Conservation (phyloP, 202 grass and related monocot species). For the Carex sylvatica region DNA sequence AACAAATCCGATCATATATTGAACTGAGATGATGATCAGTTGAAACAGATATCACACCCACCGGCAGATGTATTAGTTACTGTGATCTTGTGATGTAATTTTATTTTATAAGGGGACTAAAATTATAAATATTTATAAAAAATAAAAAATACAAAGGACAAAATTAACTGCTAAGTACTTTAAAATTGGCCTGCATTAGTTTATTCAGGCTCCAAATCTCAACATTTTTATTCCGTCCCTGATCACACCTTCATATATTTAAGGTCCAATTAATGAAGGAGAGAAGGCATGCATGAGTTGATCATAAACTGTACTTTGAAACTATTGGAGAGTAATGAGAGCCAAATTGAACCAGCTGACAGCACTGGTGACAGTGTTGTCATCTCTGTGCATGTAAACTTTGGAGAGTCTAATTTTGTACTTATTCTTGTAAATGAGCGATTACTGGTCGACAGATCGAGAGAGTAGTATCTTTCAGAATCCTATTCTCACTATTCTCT, state of each 20-base stretch:
- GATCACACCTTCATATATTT: neutral
- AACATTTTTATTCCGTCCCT: too few species aligned
- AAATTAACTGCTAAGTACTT: too few species aligned
- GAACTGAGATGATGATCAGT: neutral
- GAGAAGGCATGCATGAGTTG: neutral
- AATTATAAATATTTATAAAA: too few species aligned
- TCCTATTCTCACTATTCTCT: neutral
- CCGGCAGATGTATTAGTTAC: too few species aligned
- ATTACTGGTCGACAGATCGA: neutral
- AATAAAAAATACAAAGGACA: too few species aligned
- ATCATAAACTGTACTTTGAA: neutral
- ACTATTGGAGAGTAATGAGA: neutral
- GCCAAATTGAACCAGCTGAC: neutral
- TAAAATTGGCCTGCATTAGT: too few species aligned
- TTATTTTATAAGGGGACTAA: too few species aligned
- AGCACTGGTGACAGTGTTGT: neutral
- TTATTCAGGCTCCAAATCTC: too few species aligned
- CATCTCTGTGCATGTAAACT: neutral
- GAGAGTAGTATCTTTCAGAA: slow-evolving; percentile 14
- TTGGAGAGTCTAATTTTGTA: neutral
- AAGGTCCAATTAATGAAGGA: neutral
- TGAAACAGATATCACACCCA: too few species aligned
- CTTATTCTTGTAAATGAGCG: neutral
- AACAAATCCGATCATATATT: neutral
- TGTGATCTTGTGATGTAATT: too few species aligned